These are phyloP conservation scores for Hypoxylon sp. DNA, from an alignment of 2,329 filamentous ascomycete genomes.

Conservation along the genomic window DNA sequence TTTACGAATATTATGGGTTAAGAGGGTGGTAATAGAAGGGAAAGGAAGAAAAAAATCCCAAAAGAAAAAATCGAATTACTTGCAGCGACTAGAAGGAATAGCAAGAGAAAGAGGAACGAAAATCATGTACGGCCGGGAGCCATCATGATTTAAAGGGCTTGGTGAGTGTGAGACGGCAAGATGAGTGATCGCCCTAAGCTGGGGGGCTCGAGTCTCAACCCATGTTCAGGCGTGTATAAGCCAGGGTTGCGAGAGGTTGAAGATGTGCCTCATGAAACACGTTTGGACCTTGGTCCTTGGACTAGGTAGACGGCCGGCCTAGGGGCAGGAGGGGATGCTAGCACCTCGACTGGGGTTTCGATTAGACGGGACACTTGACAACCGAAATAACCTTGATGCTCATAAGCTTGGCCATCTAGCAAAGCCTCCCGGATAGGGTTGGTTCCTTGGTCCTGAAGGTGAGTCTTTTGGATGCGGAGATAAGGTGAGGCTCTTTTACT, in stretches of 20 bases:
- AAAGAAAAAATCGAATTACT: conserved; percentile 36
- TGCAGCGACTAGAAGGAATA: conserved; percentile 34
- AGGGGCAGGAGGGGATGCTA: conserved; percentile 34
- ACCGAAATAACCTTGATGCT: conserved; percentile 24
- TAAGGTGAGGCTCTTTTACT: conserved; percentile 20
- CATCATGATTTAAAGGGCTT: conserved; percentile 53
- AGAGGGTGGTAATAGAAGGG: conserved; percentile 9
- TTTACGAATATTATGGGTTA: conserved; percentile 43
- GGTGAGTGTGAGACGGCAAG: conserved; percentile 39
- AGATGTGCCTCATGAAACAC: conserved; percentile 45
- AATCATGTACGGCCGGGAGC: conserved; percentile 40
- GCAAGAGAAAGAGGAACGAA: conserved; percentile 44
- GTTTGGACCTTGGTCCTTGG: conserved; percentile 43
- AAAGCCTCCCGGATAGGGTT: conserved; percentile 26
- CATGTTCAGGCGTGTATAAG: conserved; percentile 40
- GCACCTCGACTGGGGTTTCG: conserved; percentile 26
- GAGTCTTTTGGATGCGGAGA: background rate
- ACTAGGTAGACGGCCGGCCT: conserved; percentile 27
- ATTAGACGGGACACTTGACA: conserved; percentile 31
- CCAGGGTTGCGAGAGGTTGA: conserved; percentile 37
- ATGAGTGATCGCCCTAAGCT: conserved; percentile 50
- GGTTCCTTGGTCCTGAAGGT: conserved; percentile 2
- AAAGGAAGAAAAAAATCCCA: conserved; percentile 38
- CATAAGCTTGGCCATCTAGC: conserved; percentile 24
- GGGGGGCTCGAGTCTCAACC: conserved; percentile 39